phyloP scores from a whole-genome alignment of 2,329 filamentous ascomycete genomes.

The Epichloe gansuensis region DNA sequence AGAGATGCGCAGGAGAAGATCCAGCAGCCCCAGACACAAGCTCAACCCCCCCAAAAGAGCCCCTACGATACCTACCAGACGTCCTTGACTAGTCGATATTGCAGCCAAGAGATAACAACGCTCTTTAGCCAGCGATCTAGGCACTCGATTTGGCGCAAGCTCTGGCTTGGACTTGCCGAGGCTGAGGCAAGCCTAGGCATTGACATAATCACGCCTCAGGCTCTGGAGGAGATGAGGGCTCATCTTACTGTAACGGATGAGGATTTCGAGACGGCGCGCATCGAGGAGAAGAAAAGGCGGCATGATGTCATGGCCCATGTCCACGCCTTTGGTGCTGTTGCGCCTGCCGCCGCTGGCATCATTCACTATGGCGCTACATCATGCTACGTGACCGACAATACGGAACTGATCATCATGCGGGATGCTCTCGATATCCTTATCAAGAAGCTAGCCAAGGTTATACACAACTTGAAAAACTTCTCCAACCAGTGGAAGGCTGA shows the following conservation, averaged over 20 bases:
- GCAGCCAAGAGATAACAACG: conserved; percentile 59
- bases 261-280: conserved; percentile 60
- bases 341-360: conserved; percentile 67
- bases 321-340: conserved; percentile 59
- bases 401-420: conserved; percentile 57
- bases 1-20: conserved; percentile 4
- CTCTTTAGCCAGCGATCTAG: conserved; percentile 69
- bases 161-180: conserved; percentile 80
- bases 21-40: conserved; percentile 6
- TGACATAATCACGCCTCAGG: conserved; percentile 54
- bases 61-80: conserved; percentile 41
- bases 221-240: conserved; percentile 63
- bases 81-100: conserved; percentile 59
- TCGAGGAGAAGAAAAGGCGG: conserved; percentile 62
- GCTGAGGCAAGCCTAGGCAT: conserved; percentile 70
- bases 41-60: conserved; percentile 2
- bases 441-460: conserved; percentile 66
- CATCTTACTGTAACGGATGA: conserved; percentile 63
- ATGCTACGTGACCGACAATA: conserved; percentile 53
- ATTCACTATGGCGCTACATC: conserved; percentile 53
- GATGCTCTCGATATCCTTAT: conserved; percentile 60
- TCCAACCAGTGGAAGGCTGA: conserved; percentile 56
- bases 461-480: conserved; percentile 61
- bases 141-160: conserved; percentile 66
- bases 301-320: conserved; percentile 60